Base-by-base conservation (phyloP, 2,329 filamentous ascomycete species). In the Colletotrichum lini region DNA sequence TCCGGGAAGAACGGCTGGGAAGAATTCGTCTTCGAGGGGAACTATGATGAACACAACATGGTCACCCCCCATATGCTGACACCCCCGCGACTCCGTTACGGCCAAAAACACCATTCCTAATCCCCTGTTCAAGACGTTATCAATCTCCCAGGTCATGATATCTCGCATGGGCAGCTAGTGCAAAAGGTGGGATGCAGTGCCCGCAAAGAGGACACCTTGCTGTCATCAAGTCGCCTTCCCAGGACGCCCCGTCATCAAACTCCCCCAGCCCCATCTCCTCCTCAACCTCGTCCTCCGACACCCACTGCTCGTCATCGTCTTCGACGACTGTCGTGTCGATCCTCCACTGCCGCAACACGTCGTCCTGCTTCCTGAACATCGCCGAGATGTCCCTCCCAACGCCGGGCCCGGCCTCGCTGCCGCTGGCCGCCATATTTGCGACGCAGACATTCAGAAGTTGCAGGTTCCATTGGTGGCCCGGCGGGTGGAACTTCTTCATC, bases 401-500 rank as follows among this genome's bases (percentile, higher is more conserved):
- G 40, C 87, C 88, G 12, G 83, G 82, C 69, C 85, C 82, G 49
- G 81, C 80, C 47, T 87, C 85, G 16, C 83, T 84, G 5, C 88
- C 89, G 18, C 84, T 85, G 50, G 87, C 84, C 1, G 87, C 87
- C 91, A 98, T 96, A 78, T 98, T 97, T 16, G 93, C 93, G 9
- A 94, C 95, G 56, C 94, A 95, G 26, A 98, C 84, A 74, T 98
- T 98, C 70, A 98, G 85, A 62, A 98, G 83, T 74, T 93, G 93
- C 21, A 98, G 81, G 74, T 96, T 93, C 93, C 94, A 97, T 10
- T 86, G 84, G 71, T 87, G 88, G 9, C 86, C 83, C 72, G 93
- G 90, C 0, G 90, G 87, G 74, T 96, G 92, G 15, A 98, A 84
- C 72, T 90, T 91, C 16, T 90, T 89, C 77, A 98, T 94, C 79